These are phyloP conservation scores for Penicillium verhagenii DNA, from an alignment of 495 filamentous ascomycete genomes.

Conservation along the genomic window DNA sequence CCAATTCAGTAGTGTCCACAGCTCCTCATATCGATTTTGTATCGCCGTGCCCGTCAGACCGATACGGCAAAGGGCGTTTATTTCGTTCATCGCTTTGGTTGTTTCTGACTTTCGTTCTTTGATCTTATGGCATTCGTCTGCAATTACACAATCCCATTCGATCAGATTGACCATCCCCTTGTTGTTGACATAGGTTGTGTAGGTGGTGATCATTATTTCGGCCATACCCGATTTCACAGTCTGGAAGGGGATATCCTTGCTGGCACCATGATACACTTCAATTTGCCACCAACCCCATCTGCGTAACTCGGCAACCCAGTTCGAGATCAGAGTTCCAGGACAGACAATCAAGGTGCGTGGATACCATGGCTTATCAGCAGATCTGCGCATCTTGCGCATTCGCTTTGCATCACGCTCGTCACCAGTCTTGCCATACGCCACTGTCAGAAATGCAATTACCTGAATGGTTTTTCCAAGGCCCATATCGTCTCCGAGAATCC, in stretches of 20 bases:
- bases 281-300: constrained; percentile 97
- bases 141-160: constrained; percentile 95
- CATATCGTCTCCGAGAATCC: constrained; percentile 95
- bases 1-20: constrained; percentile 97
- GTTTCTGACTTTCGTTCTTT: constrained; percentile 77
- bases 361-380: constrained; percentile 65
- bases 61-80: constrained; percentile 91
- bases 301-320: constrained; percentile 83
- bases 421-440: constrained; percentile 91
- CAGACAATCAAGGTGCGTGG: constrained; percentile 84
- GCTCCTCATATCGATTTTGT: constrained; percentile 96
- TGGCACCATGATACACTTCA: constrained; percentile 75
- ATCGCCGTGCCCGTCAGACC: constrained; percentile 96
- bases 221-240: constrained; percentile 71
- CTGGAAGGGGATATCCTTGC: constrained; percentile 69
- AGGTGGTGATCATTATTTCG: constrained; percentile 94
- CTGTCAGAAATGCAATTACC: constrained; percentile 90
- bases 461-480: constrained; percentile 96
- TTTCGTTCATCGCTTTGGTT: constrained; percentile 83
- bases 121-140: constrained; percentile 92
- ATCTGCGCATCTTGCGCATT: constrained; percentile 84
- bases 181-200: constrained; percentile 78
- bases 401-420: constrained; percentile 84
- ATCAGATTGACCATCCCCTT: constrained; percentile 76
- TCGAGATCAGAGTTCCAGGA: constrained; percentile 82